Evolutionary conservation across 2,329 filamentous ascomycete species (phyloP).

Genomic region (Cladosporium sphaerospermum): DNA sequence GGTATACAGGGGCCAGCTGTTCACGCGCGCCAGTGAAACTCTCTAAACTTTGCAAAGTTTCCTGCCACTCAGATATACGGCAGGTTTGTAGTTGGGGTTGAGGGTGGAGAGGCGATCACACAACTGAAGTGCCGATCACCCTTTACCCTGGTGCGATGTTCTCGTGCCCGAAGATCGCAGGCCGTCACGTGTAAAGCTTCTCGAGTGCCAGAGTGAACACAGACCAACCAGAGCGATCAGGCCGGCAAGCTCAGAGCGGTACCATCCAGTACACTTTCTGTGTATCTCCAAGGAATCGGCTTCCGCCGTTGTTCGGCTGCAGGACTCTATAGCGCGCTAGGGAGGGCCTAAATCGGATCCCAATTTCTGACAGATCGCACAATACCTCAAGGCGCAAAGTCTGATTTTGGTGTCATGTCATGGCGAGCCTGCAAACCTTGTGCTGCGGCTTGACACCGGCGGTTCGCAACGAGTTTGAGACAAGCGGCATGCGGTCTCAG

Average conservation of each 20-base stretch:
- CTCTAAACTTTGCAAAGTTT: too few relatives aligned
- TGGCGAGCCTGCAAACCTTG: background rate
- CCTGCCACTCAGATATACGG: too few relatives aligned
- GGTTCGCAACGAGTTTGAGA: background rate
- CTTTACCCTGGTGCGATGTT: too few relatives aligned
- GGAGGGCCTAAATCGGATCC: constrained; percentile 1
- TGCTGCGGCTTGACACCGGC: background rate
- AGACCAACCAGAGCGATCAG: background rate
- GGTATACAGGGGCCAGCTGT: too few relatives aligned
- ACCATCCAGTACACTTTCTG: background rate
- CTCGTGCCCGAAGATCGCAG: too few relatives aligned
- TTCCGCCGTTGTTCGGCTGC: background rate
- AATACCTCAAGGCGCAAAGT: constrained; percentile 9
- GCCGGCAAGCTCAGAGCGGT: background rate
- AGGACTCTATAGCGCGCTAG: constrained; percentile 10
- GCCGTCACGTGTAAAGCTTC: too few relatives aligned
- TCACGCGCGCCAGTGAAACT: too few relatives aligned
- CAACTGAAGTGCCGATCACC: too few relatives aligned
- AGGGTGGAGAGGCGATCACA: too few relatives aligned
- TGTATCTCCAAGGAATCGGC: background rate
- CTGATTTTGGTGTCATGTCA: background rate
- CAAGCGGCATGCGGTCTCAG: background rate
- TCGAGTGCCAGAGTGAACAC: background rate
- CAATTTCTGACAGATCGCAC: constrained; percentile 11
- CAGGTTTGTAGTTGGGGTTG: too few relatives aligned